Base-by-base conservation (phyloP, 495 filamentous ascomycete genomes). In the Lophium mytilinum region DNA sequence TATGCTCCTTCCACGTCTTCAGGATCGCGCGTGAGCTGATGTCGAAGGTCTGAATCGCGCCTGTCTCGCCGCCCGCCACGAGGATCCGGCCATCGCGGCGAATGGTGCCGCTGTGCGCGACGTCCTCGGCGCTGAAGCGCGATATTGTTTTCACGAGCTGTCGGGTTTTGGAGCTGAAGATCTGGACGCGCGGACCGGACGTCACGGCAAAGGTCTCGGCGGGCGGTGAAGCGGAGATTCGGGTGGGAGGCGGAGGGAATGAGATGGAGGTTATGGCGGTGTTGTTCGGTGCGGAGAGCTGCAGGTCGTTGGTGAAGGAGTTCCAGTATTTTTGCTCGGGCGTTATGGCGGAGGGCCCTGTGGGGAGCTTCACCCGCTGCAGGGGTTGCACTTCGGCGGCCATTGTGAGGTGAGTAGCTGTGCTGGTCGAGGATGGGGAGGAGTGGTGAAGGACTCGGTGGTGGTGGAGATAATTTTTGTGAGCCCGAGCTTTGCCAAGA, bases 281-380 rank as follows among this genome's bases (percentile, higher is more conserved):
- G 69, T 88, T 85, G 59, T 90, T 84, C 45, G 87, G 86, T 37
- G 93, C 92, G 9, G 92, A 88, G 43, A 97, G 81, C 33, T 88
- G 79, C 46, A 91, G 83, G 35, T 89, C 86, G 43, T 91, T 92
- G 71, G 85, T 87, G 78, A 98, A 98, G 37, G 84, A 85, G 61
- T 83, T 83, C 90, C 93, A 99, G 77, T 96, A 97, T 62, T 83
- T 79, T 72, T 97, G 90, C 74, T 99, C 93, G 45, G 91, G 83
- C 4, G 90, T 95, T 30, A 86, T 67, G 50, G 83, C 80, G 18
- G 79, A 78, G 53, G 87, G 86, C 36, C 85, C 86, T 21, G 80
- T 73, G 33, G 92, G 85, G 61, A 95, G 83, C 79, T 90, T 93
- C 69, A 95, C 73, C 66, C 83, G 86, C 68, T 85, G 85, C 54